Percentiles rank a stretch among this genome's conserved stretches.
These are phyloP conservation scores for Carex myosuroides DNA, from an alignment of 176 grass and related monocot genomes.

Conservation along the genomic window DNA sequence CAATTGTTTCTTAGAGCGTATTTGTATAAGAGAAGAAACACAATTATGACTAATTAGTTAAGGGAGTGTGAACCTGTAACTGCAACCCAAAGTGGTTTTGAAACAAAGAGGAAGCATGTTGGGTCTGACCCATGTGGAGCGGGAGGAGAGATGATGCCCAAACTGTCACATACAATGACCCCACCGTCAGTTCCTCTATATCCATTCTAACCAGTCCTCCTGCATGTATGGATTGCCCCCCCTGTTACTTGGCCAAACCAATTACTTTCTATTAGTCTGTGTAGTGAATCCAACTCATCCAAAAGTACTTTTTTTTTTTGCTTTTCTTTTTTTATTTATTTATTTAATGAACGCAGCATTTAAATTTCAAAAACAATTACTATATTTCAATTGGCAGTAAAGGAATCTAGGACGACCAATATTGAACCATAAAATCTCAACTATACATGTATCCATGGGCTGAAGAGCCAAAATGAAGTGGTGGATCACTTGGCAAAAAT, in stretches of 20 bases:
- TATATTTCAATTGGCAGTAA: not conserved
- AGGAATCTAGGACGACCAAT: not conserved
- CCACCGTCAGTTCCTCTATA: conserved; percentile 51
- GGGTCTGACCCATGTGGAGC: conserved; percentile 88
- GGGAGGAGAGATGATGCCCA: conserved; percentile 81
- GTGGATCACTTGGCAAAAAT: too few relatives aligned
- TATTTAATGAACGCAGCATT: not conserved
- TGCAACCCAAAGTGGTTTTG: conserved; percentile 67
- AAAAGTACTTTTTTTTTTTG: not conserved
- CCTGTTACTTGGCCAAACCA: conserved; percentile 27
- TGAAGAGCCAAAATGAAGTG: too few relatives aligned
- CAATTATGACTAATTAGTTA: not conserved
- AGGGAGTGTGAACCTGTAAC: conserved; percentile 45
- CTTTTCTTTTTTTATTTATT: not conserved
- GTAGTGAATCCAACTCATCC: not conserved
- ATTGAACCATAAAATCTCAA: not conserved
- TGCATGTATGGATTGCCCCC: conserved; percentile 69
- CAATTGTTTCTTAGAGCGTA: not conserved
- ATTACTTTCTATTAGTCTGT: not conserved
- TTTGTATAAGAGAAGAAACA: not conserved
- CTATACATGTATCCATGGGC: not conserved
- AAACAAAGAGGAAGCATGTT: conserved; percentile 44
- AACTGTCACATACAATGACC: conserved; percentile 65
- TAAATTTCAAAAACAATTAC: not conserved
- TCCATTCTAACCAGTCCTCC: conserved; percentile 62